Conservation (phyloP, 768 basidiomycete species). For the Amylocystis lapponica region DNA sequence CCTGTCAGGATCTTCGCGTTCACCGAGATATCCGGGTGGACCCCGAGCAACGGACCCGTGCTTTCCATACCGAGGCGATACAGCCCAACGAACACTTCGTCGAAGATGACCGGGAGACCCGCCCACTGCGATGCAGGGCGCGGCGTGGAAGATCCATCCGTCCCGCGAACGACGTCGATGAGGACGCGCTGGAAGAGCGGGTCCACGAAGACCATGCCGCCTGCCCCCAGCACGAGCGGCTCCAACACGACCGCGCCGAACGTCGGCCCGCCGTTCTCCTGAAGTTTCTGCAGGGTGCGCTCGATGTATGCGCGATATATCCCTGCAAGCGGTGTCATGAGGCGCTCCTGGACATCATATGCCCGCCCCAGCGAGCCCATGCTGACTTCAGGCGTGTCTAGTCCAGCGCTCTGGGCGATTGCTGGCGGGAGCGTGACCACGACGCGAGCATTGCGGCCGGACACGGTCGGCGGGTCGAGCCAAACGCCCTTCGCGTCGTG, state of each 20-base stretch:
- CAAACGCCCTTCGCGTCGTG: constrained; percentile 88
- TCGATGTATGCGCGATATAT: constrained; percentile 59
- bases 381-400: constrained; percentile 11
- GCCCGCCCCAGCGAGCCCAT: constrained; percentile 48
- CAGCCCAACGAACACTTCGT: constrained; percentile 95
- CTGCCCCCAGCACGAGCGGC: constrained; percentile 90
- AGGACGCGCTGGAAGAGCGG: constrained; percentile 91
- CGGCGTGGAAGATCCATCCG: constrained; percentile 26
- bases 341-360: constrained; percentile 65
- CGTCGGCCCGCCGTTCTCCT: constrained; percentile 31
- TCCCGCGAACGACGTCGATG: constrained; percentile 70
- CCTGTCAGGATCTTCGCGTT: constrained; percentile 94
- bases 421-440: constrained; percentile 49
- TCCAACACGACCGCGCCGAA: constrained; percentile 83
- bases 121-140: constrained; percentile 37
- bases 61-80: constrained; percentile 77
- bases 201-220: constrained; percentile 96
- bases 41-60: constrained; percentile 58
- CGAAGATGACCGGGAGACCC: constrained; percentile 87
- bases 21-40: constrained; percentile 81
- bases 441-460: constrained; percentile 54
- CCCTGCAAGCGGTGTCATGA: constrained; percentile 54
- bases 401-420: constrained; percentile 23
- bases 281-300: constrained; percentile 41
- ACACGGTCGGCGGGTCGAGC: constrained; percentile 85